These are phyloP conservation scores for Usnea hakonensis DNA, from an alignment of 495 filamentous ascomycete species.

Conservation along the genomic window DNA sequence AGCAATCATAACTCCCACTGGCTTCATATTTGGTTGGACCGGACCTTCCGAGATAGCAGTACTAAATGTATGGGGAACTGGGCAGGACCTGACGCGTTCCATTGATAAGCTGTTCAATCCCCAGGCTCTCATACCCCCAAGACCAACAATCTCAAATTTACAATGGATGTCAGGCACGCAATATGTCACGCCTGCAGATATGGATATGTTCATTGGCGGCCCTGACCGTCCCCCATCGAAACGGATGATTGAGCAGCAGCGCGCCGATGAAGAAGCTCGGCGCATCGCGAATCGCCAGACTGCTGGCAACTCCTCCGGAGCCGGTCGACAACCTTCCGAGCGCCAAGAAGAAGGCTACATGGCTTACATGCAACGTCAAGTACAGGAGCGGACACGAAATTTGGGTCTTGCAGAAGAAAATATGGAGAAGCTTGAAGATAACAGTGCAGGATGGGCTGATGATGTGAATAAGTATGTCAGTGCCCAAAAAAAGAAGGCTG, in stretches of 20 bases:
- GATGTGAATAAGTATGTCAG: conserved; percentile 80
- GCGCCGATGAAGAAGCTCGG: conserved; percentile 49
- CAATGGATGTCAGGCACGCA: conserved; percentile 97
- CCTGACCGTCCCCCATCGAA: conserved; percentile 75
- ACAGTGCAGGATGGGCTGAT: conserved; percentile 70
- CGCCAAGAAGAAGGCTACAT: conserved; percentile 51
- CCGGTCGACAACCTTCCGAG: conserved; percentile 17
- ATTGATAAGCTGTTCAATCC: conserved; percentile 74
- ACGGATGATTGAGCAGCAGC: conserved; percentile 63
- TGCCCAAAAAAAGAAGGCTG: conserved; percentile 74
- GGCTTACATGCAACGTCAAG: conserved; percentile 66
- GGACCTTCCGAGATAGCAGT: conserved; percentile 78
- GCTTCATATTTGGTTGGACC: conserved; percentile 81
- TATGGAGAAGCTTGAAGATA: conserved; percentile 72
- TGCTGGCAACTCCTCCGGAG: conserved; percentile 13
- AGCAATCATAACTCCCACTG: conserved; percentile 61
- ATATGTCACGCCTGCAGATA: conserved; percentile 78
- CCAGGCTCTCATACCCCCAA: conserved; percentile 58
- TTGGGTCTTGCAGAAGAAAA: conserved; percentile 73
- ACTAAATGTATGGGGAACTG: conserved; percentile 72
- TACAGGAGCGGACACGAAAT: conserved; percentile 85
- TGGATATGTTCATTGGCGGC: conserved; percentile 87
- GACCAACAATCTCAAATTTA: conserved; percentile 91
- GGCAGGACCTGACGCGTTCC: conserved; percentile 45
- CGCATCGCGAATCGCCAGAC: conserved; percentile 40